Evolutionary conservation across 1,139 yeast genomes (phyloP).

Genomic region (Yamadazyma spencermartinsiae): DNA sequence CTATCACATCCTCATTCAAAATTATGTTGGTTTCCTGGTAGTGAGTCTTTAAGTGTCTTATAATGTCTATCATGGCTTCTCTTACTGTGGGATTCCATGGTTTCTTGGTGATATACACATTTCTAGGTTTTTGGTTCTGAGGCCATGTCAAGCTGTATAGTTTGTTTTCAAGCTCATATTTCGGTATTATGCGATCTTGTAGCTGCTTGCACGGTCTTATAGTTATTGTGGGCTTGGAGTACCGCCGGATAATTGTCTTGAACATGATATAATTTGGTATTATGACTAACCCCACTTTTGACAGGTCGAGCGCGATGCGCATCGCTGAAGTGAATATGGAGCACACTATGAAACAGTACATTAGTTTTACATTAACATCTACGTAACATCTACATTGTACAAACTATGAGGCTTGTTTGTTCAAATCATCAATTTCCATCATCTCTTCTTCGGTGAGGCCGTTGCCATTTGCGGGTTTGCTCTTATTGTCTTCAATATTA

Average conservation of each 20-base stretch:
- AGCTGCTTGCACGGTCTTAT: slow-evolving; percentile 15
- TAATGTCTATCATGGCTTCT: slow-evolving; percentile 64
- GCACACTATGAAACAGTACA: no score
- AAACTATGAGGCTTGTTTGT: slow-evolving; percentile 12
- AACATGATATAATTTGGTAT: neutral
- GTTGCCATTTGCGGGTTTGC: neutral
- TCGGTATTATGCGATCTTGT: slow-evolving; percentile 21
- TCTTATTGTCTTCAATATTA: slow-evolving; percentile 22
- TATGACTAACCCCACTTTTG: neutral
- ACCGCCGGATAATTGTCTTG: neutral
- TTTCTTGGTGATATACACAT: slow-evolving; percentile 78
- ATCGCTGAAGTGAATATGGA: no score
- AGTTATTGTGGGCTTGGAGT: slow-evolving; percentile 1
- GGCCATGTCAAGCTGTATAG: slow-evolving; percentile 49
- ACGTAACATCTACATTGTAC: neutral
- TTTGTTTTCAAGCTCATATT: slow-evolving; percentile 42
- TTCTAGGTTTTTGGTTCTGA: slow-evolving; percentile 49
- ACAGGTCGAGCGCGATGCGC: neutral
- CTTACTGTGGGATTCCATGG: slow-evolving; percentile 74
- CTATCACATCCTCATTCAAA: slow-evolving; percentile 74
- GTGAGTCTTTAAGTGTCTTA: slow-evolving; percentile 51
- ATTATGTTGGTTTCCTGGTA: slow-evolving; percentile 76
- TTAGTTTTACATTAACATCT: neutral
- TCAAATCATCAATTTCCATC: slow-evolving; percentile 41
- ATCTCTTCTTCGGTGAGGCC: slow-evolving; percentile 39